A percentile compares a stretch with the other conserved stretches of the same genome.
Conservation (phyloP, 768 basidiomycete genomes). For the Phylloporus arenicola region DNA sequence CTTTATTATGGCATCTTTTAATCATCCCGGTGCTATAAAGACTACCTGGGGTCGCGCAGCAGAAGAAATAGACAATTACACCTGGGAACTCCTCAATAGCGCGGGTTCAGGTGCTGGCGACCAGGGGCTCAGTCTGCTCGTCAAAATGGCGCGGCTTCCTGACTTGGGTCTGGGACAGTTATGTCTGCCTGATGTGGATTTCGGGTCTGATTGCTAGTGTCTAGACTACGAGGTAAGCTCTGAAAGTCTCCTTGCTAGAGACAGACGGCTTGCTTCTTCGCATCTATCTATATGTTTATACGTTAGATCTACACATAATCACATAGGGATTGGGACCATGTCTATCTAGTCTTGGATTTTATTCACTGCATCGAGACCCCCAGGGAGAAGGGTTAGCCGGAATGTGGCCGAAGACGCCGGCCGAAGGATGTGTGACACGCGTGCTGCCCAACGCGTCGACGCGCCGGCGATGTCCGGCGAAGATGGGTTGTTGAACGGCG, state of each 20-base stretch:
- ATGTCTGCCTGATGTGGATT: slow-evolving; percentile 28
- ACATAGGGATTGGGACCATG: slow-evolving; percentile 7
- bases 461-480: slow-evolving; percentile 22
- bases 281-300: slow-evolving; percentile 12
- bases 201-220: slow-evolving; percentile 15
- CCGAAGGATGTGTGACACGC: slow-evolving; percentile 4
- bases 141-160: slow-evolving; percentile 70
- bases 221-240: slow-evolving; percentile 8
- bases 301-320: slow-evolving; percentile 17
- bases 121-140: slow-evolving; percentile 52
- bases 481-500: slow-evolving; percentile 29
- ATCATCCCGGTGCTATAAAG: slow-evolving; percentile 57
- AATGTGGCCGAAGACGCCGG: slow-evolving; percentile 18
- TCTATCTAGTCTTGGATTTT: slow-evolving; percentile 4
- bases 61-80: slow-evolving; percentile 61
- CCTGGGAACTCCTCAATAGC: slow-evolving; percentile 57
- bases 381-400: slow-evolving; percentile 4
- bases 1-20: slow-evolving; percentile 66
- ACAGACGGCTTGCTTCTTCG: slow-evolving; percentile 4
- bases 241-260: neutral
- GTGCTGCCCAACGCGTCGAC: slow-evolving; percentile 10
- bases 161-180: slow-evolving; percentile 72
- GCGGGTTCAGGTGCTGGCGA: slow-evolving; percentile 33
- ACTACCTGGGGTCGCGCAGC: slow-evolving; percentile 64
- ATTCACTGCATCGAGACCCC: slow-evolving; percentile 10